Conservation (phyloP, 495 filamentous ascomycete species). For the Xylaria telfairii region DNA sequence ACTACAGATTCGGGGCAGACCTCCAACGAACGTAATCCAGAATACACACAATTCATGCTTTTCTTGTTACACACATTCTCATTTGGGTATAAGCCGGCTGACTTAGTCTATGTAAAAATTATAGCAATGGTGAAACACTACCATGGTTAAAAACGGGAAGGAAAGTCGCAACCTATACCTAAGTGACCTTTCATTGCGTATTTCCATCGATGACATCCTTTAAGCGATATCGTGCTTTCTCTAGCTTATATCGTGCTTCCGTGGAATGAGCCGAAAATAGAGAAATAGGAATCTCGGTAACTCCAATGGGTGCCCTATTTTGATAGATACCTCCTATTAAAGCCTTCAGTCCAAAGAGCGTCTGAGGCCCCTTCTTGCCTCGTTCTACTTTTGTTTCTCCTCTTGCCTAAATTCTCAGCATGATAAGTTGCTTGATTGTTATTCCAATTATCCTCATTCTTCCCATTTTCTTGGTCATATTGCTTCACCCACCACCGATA, state of each 20-base stretch:
- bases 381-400: background rate
- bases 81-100: background rate
- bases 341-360: constrained; percentile 26
- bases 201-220: background rate
- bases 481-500: background rate
- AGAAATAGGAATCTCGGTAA: constrained; percentile 5
- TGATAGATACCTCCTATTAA: constrained; percentile 24
- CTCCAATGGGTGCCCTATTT: constrained; percentile 6
- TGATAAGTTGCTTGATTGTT: constrained; percentile 17
- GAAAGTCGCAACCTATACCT: background rate
- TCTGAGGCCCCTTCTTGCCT: constrained; percentile 12
- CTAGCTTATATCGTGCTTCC: constrained; percentile 10
- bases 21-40: background rate
- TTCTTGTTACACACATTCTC: background rate
- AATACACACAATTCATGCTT: background rate
- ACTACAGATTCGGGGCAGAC: background rate
- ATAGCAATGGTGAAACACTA: background rate
- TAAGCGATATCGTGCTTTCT: background rate
- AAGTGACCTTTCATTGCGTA: background rate
- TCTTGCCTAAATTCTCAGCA: constrained; percentile 11
- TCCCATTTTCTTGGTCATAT: constrained; percentile 16
- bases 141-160: too few species aligned
- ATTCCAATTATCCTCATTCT: constrained; percentile 9
- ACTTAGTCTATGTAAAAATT: background rate
- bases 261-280: background rate